Percentiles rank a stretch among this genome's conserved stretches.
Evolutionary conservation across 352 stramenopile genomes (phyloP).

Genomic region (Albugo laibachii): DNA sequence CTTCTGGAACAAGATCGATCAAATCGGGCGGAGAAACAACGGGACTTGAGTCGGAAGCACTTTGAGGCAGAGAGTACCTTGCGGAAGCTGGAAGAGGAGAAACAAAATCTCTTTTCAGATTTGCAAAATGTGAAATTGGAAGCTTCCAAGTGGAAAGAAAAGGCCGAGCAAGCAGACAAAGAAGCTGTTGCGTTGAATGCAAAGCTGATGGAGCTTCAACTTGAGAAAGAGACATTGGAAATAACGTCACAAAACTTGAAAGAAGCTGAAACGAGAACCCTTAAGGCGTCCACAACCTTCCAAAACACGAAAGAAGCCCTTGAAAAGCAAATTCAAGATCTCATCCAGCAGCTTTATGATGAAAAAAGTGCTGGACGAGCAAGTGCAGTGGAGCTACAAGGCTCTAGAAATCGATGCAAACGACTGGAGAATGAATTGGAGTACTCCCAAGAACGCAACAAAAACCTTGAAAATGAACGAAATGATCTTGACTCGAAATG

Average conservation of each 20-base stretch:
- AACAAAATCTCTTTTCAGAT: slow-evolving; percentile 8
- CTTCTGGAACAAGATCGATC: slow-evolving; percentile 11
- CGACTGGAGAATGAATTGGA: slow-evolving; percentile 8
- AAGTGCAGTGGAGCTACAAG: no score
- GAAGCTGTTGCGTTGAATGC: slow-evolving; percentile 4
- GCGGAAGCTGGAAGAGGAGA: slow-evolving; percentile 5
- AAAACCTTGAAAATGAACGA: slow-evolving; percentile 11
- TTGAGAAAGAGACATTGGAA: not conserved
- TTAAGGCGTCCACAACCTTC: no score
- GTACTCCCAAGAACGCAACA: no score
- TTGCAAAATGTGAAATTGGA: slow-evolving; percentile 7
- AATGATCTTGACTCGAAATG: slow-evolving; percentile 8
- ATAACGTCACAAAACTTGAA: no score
- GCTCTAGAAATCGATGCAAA: slow-evolving; percentile 9
- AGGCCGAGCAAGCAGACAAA: slow-evolving; percentile 14
- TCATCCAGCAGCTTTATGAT: not conserved
- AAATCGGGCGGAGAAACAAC: slow-evolving; percentile 15
- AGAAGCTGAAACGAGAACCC: no score
- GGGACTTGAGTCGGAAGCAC: slow-evolving; percentile 7
- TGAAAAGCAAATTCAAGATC: not conserved
- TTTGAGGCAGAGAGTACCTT: slow-evolving; percentile 8
- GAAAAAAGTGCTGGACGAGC: no score
- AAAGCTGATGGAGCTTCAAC: not conserved
- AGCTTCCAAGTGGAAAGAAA: slow-evolving; percentile 14
- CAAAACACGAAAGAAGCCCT: not conserved